Evolutionary conservation across 2,329 filamentous ascomycete genomes (phyloP).

Genomic region (Aureobasidium leucospermi): DNA sequence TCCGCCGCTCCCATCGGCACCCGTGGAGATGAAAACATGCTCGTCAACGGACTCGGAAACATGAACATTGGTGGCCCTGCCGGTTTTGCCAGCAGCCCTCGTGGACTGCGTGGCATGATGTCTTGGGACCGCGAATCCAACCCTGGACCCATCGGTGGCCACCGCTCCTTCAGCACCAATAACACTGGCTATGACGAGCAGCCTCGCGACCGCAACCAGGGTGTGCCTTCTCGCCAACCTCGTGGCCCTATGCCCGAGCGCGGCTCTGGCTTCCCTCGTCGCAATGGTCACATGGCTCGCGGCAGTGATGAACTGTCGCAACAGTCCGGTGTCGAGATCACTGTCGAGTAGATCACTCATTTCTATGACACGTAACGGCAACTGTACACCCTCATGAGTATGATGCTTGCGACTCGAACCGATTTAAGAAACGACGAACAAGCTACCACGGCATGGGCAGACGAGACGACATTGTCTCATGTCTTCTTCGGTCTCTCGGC

Average conservation of each 20-base stretch:
- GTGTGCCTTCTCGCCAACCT: slow-evolving; percentile 52
- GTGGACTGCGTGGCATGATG: slow-evolving; percentile 52
- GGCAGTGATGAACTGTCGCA: slow-evolving; percentile 58
- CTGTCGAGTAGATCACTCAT: slow-evolving; percentile 46
- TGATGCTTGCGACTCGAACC: slow-evolving; percentile 14
- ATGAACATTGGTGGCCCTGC: slow-evolving; percentile 47
- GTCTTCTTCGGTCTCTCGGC: slow-evolving; percentile 11
- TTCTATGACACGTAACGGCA: slow-evolving; percentile 13
- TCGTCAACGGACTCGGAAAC: slow-evolving; percentile 57
- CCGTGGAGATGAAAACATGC: slow-evolving; percentile 50
- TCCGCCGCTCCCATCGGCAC: slow-evolving; percentile 57
- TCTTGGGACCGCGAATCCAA: slow-evolving; percentile 51
- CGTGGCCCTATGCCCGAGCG: slow-evolving; percentile 55
- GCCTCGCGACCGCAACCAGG: slow-evolving; percentile 39
- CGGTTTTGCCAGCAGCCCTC: slow-evolving; percentile 47
- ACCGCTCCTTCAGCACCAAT: slow-evolving; percentile 52
- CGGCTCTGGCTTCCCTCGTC: slow-evolving; percentile 49
- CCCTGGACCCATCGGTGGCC: slow-evolving; percentile 57
- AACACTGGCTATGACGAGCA: slow-evolving; percentile 52
- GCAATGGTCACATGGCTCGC: slow-evolving; percentile 55
- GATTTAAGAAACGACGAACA: slow-evolving; percentile 11
- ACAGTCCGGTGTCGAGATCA: slow-evolving; percentile 52
- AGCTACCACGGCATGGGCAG: slow-evolving; percentile 14
- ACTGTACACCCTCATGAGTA: slow-evolving; percentile 14
- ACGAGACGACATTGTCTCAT: slow-evolving; percentile 10